These are phyloP conservation scores for Opeltia flavorubescens DNA, from an alignment of 495 filamentous ascomycete genomes.

Conservation along the genomic window DNA sequence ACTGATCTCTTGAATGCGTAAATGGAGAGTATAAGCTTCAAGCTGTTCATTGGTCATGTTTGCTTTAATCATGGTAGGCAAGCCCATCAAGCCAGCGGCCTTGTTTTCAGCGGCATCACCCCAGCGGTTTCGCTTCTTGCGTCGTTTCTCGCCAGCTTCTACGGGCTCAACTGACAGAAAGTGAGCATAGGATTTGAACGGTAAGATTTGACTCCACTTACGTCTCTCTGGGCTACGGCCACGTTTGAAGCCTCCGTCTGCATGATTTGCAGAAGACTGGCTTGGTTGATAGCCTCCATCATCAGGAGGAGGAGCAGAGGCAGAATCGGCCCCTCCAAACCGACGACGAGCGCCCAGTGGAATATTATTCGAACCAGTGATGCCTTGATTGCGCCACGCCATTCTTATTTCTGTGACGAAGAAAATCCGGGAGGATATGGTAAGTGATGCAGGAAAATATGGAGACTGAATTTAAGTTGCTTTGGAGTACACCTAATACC, in stretches of 20 bases:
- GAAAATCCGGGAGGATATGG: background rate
- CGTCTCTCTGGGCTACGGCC: slow-evolving; percentile 61
- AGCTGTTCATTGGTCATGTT: slow-evolving; percentile 97
- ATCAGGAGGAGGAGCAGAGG: slow-evolving; percentile 22
- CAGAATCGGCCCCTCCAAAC: slow-evolving; percentile 55
- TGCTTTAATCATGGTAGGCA: slow-evolving; percentile 88
- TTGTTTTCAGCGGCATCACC: slow-evolving; percentile 94
- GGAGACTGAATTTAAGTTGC: background rate
- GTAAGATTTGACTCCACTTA: slow-evolving; percentile 18
- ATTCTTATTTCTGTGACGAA: slow-evolving; percentile 26
- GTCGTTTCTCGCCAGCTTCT: slow-evolving; percentile 59
- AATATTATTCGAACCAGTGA: slow-evolving; percentile 97
- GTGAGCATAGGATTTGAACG: slow-evolving; percentile 7
- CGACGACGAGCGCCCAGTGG: slow-evolving; percentile 79
- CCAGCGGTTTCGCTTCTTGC: slow-evolving; percentile 98
- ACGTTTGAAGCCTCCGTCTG: slow-evolving; percentile 45
- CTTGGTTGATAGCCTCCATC: slow-evolving; percentile 47
- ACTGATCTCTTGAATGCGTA: slow-evolving; percentile 96
- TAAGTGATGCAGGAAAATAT: background rate
- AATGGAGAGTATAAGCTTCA: slow-evolving; percentile 86
- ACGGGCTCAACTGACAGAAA: slow-evolving; percentile 31
- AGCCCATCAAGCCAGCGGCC: slow-evolving; percentile 91
- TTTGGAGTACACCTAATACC: too few species aligned
- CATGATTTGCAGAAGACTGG: slow-evolving; percentile 29
- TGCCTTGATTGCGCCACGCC: slow-evolving; percentile 89